A percentile compares a stretch with the other conserved stretches of the same genome.
Conservation (phyloP, 805 yeast species). For the Suhomyces pyralidae region DNA sequence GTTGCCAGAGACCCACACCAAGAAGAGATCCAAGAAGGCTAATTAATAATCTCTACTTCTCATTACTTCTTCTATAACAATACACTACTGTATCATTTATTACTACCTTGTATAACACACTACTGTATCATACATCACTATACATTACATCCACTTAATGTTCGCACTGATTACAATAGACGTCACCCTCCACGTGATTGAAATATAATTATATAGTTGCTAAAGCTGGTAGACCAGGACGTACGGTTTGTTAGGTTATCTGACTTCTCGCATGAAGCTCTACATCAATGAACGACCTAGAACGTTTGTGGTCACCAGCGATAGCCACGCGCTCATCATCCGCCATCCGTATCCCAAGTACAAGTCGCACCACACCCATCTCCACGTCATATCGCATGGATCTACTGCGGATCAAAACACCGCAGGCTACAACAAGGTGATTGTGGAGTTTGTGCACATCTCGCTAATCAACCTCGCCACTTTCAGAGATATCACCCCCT, state of each 20-base stretch:
- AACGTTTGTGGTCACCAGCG: slow-evolving; percentile 62
- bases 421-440: slow-evolving; percentile 23
- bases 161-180: too few species aligned
- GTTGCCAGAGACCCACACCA: slow-evolving; percentile 12
- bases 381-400: slow-evolving; percentile 20
- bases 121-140: too few species aligned
- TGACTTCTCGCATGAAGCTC: slow-evolving; percentile 48
- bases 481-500: slow-evolving; percentile 44
- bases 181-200: neutral
- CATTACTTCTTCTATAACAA: too few species aligned
- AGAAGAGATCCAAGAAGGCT: slow-evolving; percentile 10
- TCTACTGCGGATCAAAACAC: neutral
- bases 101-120: too few species aligned
- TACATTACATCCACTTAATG: too few species aligned
- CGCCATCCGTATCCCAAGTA: slow-evolving; percentile 43
- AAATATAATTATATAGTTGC: neutral
- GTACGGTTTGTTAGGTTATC: neutral
- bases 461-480: slow-evolving; percentile 34
- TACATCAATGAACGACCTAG: slow-evolving; percentile 64
- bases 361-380: slow-evolving; percentile 17
- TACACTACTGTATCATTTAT: too few species aligned
- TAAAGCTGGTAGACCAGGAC: neutral
- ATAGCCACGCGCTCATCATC: slow-evolving; percentile 57
- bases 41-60: neutral
- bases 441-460: slow-evolving; percentile 53